Percentiles rank a stretch among this genome's conserved stretches.
Conservation (phyloP, 2,329 filamentous ascomycete species). For the Lecanicillium sp. region DNA sequence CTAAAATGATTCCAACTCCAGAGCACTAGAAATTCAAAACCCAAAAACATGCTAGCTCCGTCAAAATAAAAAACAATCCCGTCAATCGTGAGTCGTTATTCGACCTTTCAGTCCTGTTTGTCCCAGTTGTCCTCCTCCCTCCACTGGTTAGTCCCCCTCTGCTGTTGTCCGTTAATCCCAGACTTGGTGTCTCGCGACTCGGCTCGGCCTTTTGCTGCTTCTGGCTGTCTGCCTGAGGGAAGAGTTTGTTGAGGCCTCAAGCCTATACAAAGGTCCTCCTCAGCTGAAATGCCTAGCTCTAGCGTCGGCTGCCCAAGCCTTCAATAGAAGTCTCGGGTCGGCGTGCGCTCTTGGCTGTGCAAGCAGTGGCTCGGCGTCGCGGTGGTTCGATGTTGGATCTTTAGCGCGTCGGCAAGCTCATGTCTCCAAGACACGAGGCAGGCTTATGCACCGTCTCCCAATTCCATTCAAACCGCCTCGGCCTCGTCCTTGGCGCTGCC, state of each 20-base stretch:
- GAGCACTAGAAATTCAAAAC: no score
- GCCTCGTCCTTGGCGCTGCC: slow-evolving; percentile 55
- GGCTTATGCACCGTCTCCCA: neutral
- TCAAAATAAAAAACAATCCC: no score
- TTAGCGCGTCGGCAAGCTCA: neutral
- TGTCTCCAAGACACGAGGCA: slow-evolving; percentile 2
- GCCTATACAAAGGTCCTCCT: neutral
- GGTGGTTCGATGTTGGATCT: no score
- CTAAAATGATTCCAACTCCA: no score
- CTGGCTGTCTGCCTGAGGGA: neutral
- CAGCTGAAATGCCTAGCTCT: neutral
- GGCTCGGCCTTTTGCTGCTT: no score
- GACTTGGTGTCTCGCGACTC: no score
- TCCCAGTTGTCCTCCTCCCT: no score
- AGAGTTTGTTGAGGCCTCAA: neutral
- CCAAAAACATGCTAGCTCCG: no score
- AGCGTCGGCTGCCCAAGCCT: neutral
- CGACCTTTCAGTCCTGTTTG: no score
- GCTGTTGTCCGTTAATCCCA: no score
- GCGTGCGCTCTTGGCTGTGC: neutral
- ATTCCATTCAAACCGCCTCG: slow-evolving; percentile 23
- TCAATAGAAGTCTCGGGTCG: slow-evolving; percentile 3
- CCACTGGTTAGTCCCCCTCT: no score
- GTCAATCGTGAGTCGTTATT: no score
- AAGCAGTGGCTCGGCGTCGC: slow-evolving; percentile 3